phyloP scores from a whole-genome alignment of 2,329 filamentous ascomycete species.

The Knoxdaviesia capensis region DNA sequence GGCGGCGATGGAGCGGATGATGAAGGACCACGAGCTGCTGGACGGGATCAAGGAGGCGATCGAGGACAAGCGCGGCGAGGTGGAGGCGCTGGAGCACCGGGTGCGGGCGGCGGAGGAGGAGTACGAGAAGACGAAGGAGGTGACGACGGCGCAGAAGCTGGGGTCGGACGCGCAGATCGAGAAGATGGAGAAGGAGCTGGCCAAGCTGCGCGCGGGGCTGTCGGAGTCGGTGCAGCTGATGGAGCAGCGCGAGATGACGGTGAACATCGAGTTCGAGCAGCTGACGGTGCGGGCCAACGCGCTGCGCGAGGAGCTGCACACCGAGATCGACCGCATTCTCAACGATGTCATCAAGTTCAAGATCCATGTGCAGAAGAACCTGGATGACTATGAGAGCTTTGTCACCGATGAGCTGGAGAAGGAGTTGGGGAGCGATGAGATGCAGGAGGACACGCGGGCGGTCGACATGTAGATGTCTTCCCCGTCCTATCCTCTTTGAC shows the following conservation, averaged over 20 bases:
- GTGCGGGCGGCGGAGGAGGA: slow-evolving; percentile 80
- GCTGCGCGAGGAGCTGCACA: slow-evolving; percentile 91
- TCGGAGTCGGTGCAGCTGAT: slow-evolving; percentile 76
- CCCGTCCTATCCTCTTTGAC: neutral
- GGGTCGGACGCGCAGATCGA: slow-evolving; percentile 87
- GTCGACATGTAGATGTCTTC: slow-evolving; percentile 18
- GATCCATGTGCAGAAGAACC: slow-evolving; percentile 77
- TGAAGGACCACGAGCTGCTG: slow-evolving; percentile 84
- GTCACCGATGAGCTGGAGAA: slow-evolving; percentile 85
- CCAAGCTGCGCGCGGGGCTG: slow-evolving; percentile 69
- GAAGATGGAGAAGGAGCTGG: slow-evolving; percentile 96
- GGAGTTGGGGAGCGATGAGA: slow-evolving; percentile 49
- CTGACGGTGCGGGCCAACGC: slow-evolving; percentile 66
- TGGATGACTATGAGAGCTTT: slow-evolving; percentile 89
- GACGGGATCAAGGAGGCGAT: slow-evolving; percentile 94
- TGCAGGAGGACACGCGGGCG: slow-evolving; percentile 29
- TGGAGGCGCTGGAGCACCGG: slow-evolving; percentile 76
- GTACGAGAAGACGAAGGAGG: slow-evolving; percentile 83
- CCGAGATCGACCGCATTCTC: slow-evolving; percentile 84
- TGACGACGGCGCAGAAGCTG: slow-evolving; percentile 69
- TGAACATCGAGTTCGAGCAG: slow-evolving; percentile 93
- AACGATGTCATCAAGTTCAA: slow-evolving; percentile 99
- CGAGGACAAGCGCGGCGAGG: slow-evolving; percentile 83
- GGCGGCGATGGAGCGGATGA: slow-evolving; percentile 66
- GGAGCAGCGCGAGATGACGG: slow-evolving; percentile 91